Evolutionary conservation across 805 yeast species (phyloP).

Genomic region (Candida maesae): DNA sequence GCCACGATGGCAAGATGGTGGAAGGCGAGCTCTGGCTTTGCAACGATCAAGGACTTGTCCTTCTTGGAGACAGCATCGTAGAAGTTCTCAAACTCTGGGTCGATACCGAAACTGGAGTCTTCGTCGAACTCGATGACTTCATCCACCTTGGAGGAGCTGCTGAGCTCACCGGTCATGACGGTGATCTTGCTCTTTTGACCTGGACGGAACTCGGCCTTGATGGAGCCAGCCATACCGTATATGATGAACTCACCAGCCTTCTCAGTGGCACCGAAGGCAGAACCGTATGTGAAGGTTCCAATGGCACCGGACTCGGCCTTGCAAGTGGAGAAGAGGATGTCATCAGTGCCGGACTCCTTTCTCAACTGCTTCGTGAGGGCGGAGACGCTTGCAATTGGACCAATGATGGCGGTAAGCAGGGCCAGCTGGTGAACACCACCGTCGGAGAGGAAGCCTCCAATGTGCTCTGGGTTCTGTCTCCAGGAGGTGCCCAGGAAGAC

Average conservation of each 20-base stretch:
- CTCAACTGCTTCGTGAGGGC: slow-evolving; percentile 78
- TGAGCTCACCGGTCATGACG: slow-evolving; percentile 31
- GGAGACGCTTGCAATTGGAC: slow-evolving; percentile 64
- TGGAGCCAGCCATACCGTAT: slow-evolving; percentile 76
- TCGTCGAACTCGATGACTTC: slow-evolving; percentile 29
- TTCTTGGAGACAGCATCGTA: slow-evolving; percentile 56
- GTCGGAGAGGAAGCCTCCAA: slow-evolving; percentile 89
- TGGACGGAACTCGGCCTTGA: slow-evolving; percentile 59
- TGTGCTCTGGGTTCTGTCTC: slow-evolving; percentile 88
- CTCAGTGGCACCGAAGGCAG: slow-evolving; percentile 69
- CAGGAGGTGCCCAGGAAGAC: slow-evolving; percentile 70
- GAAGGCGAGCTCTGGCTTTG: slow-evolving; percentile 76
- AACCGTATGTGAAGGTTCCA: slow-evolving; percentile 28
- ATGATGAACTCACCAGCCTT: slow-evolving; percentile 65
- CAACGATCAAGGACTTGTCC: slow-evolving; percentile 54
- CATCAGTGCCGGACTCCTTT: slow-evolving; percentile 76
- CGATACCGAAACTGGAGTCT: slow-evolving; percentile 51
- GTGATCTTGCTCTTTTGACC: slow-evolving; percentile 31
- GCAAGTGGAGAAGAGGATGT: slow-evolving; percentile 69
- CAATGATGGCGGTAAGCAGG: slow-evolving; percentile 75
- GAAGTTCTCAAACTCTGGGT: slow-evolving; percentile 51
- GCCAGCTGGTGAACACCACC: slow-evolving; percentile 98
- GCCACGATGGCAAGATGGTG: slow-evolving; percentile 90
- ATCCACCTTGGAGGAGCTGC: slow-evolving; percentile 21
- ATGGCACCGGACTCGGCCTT: slow-evolving; percentile 80